Base-by-base conservation (phyloP, 225 moss, liverwort and hornwort species). In the Physcomitrium patens region DNA sequence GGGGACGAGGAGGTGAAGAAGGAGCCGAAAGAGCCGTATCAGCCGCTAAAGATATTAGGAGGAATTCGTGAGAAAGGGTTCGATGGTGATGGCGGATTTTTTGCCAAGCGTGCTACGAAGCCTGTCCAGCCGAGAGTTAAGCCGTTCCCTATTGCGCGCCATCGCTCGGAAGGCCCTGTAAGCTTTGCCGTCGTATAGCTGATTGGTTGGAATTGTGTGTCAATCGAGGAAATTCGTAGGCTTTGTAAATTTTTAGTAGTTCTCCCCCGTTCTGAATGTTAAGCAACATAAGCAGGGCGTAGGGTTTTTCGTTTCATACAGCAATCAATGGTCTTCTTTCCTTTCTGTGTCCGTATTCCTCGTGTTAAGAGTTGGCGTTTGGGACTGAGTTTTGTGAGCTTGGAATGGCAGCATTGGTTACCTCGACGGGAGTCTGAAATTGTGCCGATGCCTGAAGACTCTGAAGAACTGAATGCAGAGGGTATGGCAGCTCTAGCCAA, bases 71-170 rank as follows among this genome's bases (percentile, higher is more conserved):
- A 99, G 53, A 95, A 93, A 74, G 93, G 93, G 12, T 95, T 93
- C 52, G 80, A 79, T 74, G 85, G 75, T 22, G 67, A 68, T 63
- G 73, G 78, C n/a, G 71, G 77, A 46, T 62, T 50, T 26, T 44
- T 64, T 43, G 56, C 53, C 17, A 72, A 59, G 10, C 54, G 49
- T 7, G 65, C 31, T 37, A 37, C 31, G 31, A 37, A 49, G 19
- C 75, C 68, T 68, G 69, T 83, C 47, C 81, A 74, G 67, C 90
- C 87, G 15, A 86, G 81, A 77, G 82, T 84, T 26, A 84, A 77
- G 20, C 79, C 99, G 11, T 99, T 99, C 60, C 99, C 99, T 54
- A 84, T 91, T 9, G 99, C 95, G 15, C 91, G 99, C 17, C 95
- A 95, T 86, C 99, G 99, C 23, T 86, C 90, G 7, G 83, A 88